Evolutionary conservation across 1,139 yeast species (phyloP).

Genomic region (Yamadazyma buinensis): DNA sequence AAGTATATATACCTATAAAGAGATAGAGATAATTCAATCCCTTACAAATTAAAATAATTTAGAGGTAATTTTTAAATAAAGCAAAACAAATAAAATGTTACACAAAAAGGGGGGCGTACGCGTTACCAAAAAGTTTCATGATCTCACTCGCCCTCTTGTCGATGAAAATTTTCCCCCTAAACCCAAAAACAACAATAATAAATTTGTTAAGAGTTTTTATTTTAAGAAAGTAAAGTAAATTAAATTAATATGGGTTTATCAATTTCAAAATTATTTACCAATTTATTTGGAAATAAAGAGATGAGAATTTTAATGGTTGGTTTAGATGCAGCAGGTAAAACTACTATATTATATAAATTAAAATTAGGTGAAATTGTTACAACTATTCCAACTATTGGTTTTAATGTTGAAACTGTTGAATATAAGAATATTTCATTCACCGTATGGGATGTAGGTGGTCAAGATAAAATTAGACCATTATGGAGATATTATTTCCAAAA

Average conservation of each 20-base stretch:
- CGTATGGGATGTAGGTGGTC: constrained; percentile 46
- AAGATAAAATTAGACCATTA: constrained; percentile 40
- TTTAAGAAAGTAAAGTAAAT: neutral
- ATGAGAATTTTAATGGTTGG: constrained; percentile 45
- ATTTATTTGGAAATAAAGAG: constrained; percentile 39
- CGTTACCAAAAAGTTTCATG: neutral
- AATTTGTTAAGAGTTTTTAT: no score
- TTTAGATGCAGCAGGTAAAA: constrained; percentile 43
- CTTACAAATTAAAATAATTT: no score
- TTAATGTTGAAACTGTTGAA: constrained; percentile 41
- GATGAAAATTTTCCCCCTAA: constrained; percentile 10
- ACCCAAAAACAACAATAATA: constrained; percentile 5
- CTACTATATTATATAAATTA: constrained; percentile 40
- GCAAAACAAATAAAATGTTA: no score
- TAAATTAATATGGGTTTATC: constrained; percentile 29
- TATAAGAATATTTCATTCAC: constrained; percentile 40
- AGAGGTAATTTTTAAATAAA: no score
- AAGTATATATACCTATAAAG: no score
- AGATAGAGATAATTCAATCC: no score
- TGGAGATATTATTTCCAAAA: constrained; percentile 44
- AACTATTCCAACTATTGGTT: constrained; percentile 41
- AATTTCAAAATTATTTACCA: constrained; percentile 32
- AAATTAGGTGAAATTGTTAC: constrained; percentile 42
- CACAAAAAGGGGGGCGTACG: no score
- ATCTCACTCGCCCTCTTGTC: constrained; percentile 4